Evolutionary conservation across 352 stramenopile genomes (phyloP).

Genomic region (Globisporangium mamillatum): DNA sequence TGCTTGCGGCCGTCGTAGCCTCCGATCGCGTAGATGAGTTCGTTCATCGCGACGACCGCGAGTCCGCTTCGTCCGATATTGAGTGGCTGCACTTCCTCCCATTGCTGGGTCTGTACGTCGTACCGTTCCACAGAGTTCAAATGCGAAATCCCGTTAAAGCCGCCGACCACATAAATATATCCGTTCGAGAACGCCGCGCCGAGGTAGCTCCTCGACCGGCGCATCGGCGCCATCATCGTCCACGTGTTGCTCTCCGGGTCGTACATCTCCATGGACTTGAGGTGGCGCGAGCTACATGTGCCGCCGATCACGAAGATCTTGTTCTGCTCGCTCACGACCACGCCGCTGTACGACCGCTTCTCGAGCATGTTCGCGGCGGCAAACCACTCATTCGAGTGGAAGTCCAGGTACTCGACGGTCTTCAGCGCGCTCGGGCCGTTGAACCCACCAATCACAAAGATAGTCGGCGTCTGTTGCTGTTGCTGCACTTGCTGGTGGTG

Average conservation of each 20-base stretch:
- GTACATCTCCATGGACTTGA: conserved; percentile 57
- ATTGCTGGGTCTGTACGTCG: conserved; percentile 36
- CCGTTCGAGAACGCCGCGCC: conserved; percentile 40
- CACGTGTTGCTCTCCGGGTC: conserved; percentile 55
- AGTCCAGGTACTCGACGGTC: conserved; percentile 67
- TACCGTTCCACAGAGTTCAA: conserved; percentile 57
- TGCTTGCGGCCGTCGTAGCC: conserved; percentile 68
- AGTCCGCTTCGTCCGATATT: conserved; percentile 56
- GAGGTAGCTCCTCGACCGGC: conserved; percentile 58
- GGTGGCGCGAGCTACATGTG: conserved; percentile 50
- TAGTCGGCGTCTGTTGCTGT: conserved; percentile 35
- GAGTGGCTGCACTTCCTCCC: conserved; percentile 53
- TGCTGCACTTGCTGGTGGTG: conserved; percentile 11
- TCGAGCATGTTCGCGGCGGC: conserved; percentile 45
- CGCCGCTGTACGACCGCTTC: conserved; percentile 60
- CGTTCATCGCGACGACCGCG: conserved; percentile 44
- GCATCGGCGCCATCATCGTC: conserved; percentile 52
- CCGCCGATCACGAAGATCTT: conserved; percentile 64
- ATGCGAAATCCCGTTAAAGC: conserved; percentile 70
- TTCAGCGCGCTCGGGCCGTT: conserved; percentile 55
- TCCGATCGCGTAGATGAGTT: conserved; percentile 57
- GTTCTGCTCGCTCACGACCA: conserved; percentile 43
- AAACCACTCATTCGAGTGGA: conserved; percentile 58
- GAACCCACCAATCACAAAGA: conserved; percentile 72
- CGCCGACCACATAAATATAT: conserved; percentile 63